Base-by-base conservation (phyloP, 2,329 filamentous ascomycete species). In the Cadophora gregata region DNA sequence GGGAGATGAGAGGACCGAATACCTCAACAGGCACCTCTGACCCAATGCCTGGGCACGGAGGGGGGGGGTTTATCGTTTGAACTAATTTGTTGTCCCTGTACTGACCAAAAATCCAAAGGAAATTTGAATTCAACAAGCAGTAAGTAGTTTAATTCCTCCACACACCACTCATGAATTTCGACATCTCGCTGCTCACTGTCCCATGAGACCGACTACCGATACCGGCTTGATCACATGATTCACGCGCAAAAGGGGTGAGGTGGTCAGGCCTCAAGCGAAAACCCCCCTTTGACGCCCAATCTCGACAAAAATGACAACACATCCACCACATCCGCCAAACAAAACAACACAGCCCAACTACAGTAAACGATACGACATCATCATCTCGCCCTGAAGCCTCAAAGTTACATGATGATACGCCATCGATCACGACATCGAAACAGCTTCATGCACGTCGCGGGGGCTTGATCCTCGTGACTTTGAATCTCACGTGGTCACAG, bases 361-460 rank as follows among this genome's bases (percentile, higher is more conserved):
- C n/a, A n/a, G 7, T 10, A 58, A 59, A 63, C 29, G 66, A 65
- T 63, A 63, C 55, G 63, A 55, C 5, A 58, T 29, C 8, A 59
- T 21, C 19, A 21, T 21, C 24, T 24, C 21, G 24, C 6, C 21
- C 24, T 29, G 59, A 53, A 62, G 59, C 62, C 59, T 55, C 31
- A 48, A 51, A 19, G 1, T 21, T 16, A 21, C 55, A 33, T 7
- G 19, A 42, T 67, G 24, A 63, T 63, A 27, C 45, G 31, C 21
- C 31, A 29, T 60, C 50, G 36, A 21, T n/a, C 24, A 21, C 56
- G 8, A 27, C 48, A 62, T 64, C 67, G 60, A 68, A 59, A 63
- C 66, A 63, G 8, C 38, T 58, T 56, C 56, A 63, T 66, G 67
- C 67, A 68, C 67, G 67, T 68, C 24, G 64, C 64, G n/a, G 16